Conservation (phyloP, 371 early-diverging fungal genomes). For the Umbelopsis sp. region DNA sequence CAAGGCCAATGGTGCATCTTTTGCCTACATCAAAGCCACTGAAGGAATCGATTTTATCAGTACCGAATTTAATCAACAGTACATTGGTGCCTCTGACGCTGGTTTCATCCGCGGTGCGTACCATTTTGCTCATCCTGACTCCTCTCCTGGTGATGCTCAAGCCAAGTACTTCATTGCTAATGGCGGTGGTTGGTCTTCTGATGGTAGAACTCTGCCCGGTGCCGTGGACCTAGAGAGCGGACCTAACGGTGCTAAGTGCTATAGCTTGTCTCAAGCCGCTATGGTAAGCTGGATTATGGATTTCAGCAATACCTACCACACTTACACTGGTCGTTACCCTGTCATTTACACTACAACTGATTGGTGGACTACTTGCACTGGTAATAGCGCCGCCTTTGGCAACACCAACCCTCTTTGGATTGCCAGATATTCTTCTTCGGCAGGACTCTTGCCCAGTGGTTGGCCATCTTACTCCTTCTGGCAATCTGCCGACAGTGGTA, state of each 20-base stretch:
- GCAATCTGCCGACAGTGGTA: slow-evolving; percentile 26
- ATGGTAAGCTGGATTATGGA: slow-evolving; percentile 28
- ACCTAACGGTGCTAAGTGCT: slow-evolving; percentile 23
- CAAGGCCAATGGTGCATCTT: slow-evolving; percentile 22
- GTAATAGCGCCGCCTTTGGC: slow-evolving; percentile 25
- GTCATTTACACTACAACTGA: slow-evolving; percentile 32
- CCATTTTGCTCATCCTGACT: slow-evolving; percentile 32
- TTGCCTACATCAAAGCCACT: slow-evolving; percentile 32
- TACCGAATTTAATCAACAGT: slow-evolving; percentile 26
- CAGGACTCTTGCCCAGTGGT: slow-evolving; percentile 26
- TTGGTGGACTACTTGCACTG: slow-evolving; percentile 32
- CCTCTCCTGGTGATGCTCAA: slow-evolving; percentile 26
- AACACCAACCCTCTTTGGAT: slow-evolving; percentile 29
- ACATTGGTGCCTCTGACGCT: slow-evolving; percentile 24
- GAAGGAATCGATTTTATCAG: too few species aligned
- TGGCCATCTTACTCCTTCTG: slow-evolving; percentile 25
- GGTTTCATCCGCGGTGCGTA: slow-evolving; percentile 32
- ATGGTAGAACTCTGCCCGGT: slow-evolving; percentile 32
- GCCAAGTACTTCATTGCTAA: slow-evolving; percentile 28
- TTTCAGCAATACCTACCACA: slow-evolving; percentile 29
- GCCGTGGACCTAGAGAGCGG: too few species aligned
- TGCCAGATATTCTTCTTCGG: slow-evolving; percentile 22
- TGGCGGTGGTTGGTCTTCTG: slow-evolving; percentile 32
- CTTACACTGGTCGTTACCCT: slow-evolving; percentile 24
- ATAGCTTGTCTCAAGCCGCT: slow-evolving; percentile 25